phyloP scores from a whole-genome alignment of 192 early-diverging fungal species.

The Umbelopsis sp. region DNA sequence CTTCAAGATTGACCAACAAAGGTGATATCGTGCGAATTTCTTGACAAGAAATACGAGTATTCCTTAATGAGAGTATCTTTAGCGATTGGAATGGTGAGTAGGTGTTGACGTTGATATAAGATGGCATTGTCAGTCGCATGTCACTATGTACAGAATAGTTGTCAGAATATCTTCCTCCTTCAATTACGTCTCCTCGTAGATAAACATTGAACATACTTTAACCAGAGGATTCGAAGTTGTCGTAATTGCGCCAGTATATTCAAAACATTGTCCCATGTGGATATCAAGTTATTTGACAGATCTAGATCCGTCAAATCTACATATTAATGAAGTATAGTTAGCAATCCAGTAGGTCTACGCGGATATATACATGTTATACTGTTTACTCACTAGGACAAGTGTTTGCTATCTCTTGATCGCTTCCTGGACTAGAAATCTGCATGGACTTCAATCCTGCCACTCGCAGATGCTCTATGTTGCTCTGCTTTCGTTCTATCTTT shows the following conservation, averaged over 20 bases:
- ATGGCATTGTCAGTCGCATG: background rate
- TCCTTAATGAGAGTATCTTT: conserved; percentile 34
- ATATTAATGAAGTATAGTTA: background rate
- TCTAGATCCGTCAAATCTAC: conserved; percentile 42
- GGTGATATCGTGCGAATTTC: conserved; percentile 40
- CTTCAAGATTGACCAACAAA: conserved; percentile 44
- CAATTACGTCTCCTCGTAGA: background rate
- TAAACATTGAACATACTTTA: conserved; percentile 40
- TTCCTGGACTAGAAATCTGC: conserved; percentile 5
- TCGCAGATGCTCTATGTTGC: conserved; percentile 14
- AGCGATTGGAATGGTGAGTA: conserved; percentile 32
- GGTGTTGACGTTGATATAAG: background rate
- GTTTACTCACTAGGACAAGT: conserved; percentile 4
- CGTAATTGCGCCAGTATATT: conserved; percentile 45
- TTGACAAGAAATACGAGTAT: conserved; percentile 36
- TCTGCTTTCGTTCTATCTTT: conserved; percentile 45
- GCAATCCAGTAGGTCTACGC: too few species aligned
- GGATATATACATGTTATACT: too few species aligned
- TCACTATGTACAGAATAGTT: background rate
- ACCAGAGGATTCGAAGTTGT: conserved; percentile 42
- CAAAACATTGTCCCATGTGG: conserved; percentile 49
- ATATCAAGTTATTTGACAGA: conserved; percentile 54
- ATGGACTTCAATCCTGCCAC: conserved; percentile 31
- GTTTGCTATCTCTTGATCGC: background rate
- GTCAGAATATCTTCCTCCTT: background rate